These are phyloP conservation scores for Yarrowia osloensis DNA, from an alignment of 805 yeast species.

Conservation along the genomic window DNA sequence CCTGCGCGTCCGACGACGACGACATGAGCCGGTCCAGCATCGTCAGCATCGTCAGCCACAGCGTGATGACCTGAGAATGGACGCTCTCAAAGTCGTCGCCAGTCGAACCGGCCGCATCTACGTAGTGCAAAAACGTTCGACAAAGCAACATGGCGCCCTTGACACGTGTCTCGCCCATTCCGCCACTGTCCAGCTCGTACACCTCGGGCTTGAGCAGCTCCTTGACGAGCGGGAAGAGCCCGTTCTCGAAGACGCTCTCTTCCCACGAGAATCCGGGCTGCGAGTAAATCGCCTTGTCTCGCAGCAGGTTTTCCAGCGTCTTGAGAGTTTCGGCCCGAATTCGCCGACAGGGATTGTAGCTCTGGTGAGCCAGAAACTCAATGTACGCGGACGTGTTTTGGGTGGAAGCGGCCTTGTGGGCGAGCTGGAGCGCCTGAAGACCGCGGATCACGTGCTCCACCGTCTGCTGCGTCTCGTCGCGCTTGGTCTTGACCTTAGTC, in stretches of 20 bases:
- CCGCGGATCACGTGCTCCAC: slow-evolving; percentile 21
- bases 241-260: slow-evolving; percentile 60
- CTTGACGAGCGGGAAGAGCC: slow-evolving; percentile 70
- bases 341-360: slow-evolving; percentile 84
- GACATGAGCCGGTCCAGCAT: slow-evolving; percentile 46
- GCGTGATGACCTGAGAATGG: slow-evolving; percentile 36
- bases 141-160: slow-evolving; percentile 70
- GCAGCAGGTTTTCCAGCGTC: slow-evolving; percentile 11
- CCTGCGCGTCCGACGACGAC: slow-evolving; percentile 46
- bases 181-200: slow-evolving; percentile 58
- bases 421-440: slow-evolving; percentile 10
- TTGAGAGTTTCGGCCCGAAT: slow-evolving; percentile 66
- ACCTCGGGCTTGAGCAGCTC: slow-evolving; percentile 69
- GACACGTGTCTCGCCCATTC: slow-evolving; percentile 65
- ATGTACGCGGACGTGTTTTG: slow-evolving; percentile 51
- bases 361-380: slow-evolving; percentile 85
- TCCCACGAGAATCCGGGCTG: slow-evolving; percentile 10
- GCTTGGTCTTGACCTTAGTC: slow-evolving; percentile 18
- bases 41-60: slow-evolving; percentile 45
- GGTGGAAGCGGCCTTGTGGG: background rate
- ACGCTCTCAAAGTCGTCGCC: background rate
- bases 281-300: slow-evolving; percentile 1
- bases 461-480: background rate
- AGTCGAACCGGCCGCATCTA: slow-evolving; percentile 36
- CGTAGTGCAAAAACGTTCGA: slow-evolving; percentile 59